A percentile compares a stretch with the other conserved stretches of the same genome.
Evolutionary conservation across 352 stramenopile genomes (phyloP).

Genomic region (Phytophthora fragariae): DNA sequence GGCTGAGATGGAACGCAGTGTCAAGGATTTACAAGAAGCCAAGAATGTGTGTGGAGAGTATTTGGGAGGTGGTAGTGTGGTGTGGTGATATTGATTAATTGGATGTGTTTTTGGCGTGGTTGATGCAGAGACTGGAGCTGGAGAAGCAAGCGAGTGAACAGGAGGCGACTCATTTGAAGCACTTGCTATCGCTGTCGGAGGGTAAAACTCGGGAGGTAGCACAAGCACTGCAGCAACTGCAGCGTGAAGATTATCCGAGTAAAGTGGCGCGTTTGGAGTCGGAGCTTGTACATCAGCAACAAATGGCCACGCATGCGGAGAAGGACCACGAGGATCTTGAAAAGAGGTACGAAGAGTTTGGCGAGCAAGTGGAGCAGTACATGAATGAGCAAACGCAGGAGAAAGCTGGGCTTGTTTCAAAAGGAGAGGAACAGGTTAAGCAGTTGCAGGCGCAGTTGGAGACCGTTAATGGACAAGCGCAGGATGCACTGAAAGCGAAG

Average conservation of each 20-base stretch:
- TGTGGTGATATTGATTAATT: slow-evolving; percentile 11
- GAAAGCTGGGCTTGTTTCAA: slow-evolving; percentile 43
- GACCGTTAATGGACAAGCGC: slow-evolving; percentile 38
- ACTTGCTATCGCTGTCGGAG: slow-evolving; percentile 60
- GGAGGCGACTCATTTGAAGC: slow-evolving; percentile 59
- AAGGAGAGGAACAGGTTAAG: slow-evolving; percentile 47
- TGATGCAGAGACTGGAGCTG: slow-evolving; percentile 56
- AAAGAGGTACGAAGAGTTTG: slow-evolving; percentile 80
- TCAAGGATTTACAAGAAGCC: slow-evolving; percentile 47
- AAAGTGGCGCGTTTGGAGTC: slow-evolving; percentile 61
- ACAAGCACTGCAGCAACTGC: slow-evolving; percentile 48
- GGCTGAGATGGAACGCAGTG: slow-evolving; percentile 28
- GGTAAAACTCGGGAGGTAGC: slow-evolving; percentile 54
- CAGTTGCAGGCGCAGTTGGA: slow-evolving; percentile 51
- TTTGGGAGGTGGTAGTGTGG: not conserved
- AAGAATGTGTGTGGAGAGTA: slow-evolving; percentile 33
- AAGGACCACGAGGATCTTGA: slow-evolving; percentile 68
- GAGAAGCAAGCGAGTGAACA: slow-evolving; percentile 61
- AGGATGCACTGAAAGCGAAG: slow-evolving; percentile 61
- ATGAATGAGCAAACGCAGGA: slow-evolving; percentile 77
- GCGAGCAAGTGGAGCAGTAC: slow-evolving; percentile 72
- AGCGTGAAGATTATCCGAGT: slow-evolving; percentile 56
- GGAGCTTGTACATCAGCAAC: slow-evolving; percentile 50
- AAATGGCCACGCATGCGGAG: slow-evolving; percentile 39
- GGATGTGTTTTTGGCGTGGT: not conserved